Base-by-base conservation (phyloP, 75 land plant genomes). In the Pseudotsuga menziesii region DNA sequence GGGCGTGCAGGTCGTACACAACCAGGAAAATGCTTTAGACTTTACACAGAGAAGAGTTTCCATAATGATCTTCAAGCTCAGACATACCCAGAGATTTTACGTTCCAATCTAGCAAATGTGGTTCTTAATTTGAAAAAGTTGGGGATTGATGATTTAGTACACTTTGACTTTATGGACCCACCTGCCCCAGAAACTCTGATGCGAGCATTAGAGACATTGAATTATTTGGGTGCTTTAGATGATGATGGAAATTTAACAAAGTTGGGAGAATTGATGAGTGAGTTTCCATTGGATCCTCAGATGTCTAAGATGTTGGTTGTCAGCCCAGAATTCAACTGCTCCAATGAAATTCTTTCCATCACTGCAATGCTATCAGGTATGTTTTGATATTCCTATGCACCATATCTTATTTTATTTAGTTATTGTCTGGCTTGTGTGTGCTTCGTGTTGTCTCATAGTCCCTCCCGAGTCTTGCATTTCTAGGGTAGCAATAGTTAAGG, bases 161-260 rank as follows among this genome's bases (percentile, higher is more conserved):
- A 92, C 80, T 97, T 94, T 87, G 99, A 95, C 80, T 97, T 94
- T 76, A 94, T 94, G 98, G 99, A 92, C 57, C 95, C 98, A 19
- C 99, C 99, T 73, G 93, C 99, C 0, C 98, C 96, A 23, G 98
- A 94, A 82, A 91, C 99, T 39, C 61, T 97, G 57, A 94, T 97
- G 98, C 85, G 95, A 58, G 98, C 99, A 16, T 82, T 97, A 56
- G 98, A 94, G 86, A 80, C 91, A 12, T 83, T 97, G 85, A 92
- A 94, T 75, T 97, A 92, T 61, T 79, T 97, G 84, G 98, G 90
- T 20, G 95, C 95, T 5, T 78, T 97, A 48, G 98, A 92, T 84
- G 98, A 97, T 83, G 99, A 97, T 41, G 98, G 98, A 20, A 92
- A 94, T 55, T 61, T 96, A 73, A 92, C 97, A 54, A 86, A 88